Evolutionary conservation across 2,329 filamentous ascomycete species (phyloP), one percentile per base, ranked within the genome.

Genomic region (Ceratocystiopsis brevicomis): DNA sequence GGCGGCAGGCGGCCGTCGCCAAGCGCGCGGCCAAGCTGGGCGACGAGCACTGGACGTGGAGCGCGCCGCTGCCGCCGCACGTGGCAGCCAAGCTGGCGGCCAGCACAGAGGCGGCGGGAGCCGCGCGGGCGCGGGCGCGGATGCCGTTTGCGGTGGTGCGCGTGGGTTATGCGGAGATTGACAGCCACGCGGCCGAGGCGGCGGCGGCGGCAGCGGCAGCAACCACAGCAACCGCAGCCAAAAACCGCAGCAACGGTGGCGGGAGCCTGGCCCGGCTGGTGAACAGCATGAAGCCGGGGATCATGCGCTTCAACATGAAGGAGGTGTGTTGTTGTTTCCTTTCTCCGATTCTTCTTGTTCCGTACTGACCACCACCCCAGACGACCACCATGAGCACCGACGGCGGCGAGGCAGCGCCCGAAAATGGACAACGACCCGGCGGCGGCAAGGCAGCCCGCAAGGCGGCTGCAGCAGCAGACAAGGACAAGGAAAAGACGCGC

Each of bases 41-140:
- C 42, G 82, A 87, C 57, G 79, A 78, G 16, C 76, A 78, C 56
- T 88, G 82, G 82, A 78, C 82, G 16, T 61, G 87, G 44, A 76
- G 74, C 47, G 67, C 73, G 42, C 62, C 64, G 40, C 39, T 50
- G 37, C 49, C 49, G 10, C 38, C 48, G 4, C 42, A 45, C n/a
- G 46, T 51, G 12, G 47, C 49, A 8, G 59, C 67, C 35, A 41
- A 44, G 41, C 38, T 49, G 19, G 44, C 47, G 0, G 45, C 47
- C 45, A 63, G 45, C 53, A 61, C 37, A 62, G 61, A 21, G 55
- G 19, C 30, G 2, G 8, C 9, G 21, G 38, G 21, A 2, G 15
- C 15, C 33, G 32, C 40, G 11, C 41, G 37, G 32, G 32, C 40
- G 11, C 41, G 37, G 33, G 32, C 37, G 0, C 18, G 18, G 33